phyloP scores from a whole-genome alignment of 1,284 basidiomycete genomes.

The Tranzscheliella williamsii region DNA sequence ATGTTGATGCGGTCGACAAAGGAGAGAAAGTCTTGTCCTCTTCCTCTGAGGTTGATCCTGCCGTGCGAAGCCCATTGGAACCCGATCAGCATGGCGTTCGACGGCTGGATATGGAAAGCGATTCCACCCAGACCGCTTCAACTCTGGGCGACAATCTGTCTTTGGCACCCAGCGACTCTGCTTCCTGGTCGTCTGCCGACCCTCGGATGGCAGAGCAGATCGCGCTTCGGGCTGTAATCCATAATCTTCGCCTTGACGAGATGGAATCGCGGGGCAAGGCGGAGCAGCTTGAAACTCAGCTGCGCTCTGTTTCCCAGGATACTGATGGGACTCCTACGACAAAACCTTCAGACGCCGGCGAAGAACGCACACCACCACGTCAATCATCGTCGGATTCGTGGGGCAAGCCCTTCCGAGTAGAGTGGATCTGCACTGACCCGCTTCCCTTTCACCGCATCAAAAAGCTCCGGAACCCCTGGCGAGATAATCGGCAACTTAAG shows the following conservation, averaged over 20 bases:
- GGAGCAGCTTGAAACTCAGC: slow-evolving; percentile 38
- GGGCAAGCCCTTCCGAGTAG: slow-evolving; percentile 71
- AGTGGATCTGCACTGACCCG: slow-evolving; percentile 77
- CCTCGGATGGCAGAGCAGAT: slow-evolving; percentile 62
- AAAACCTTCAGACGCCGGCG: slow-evolving; percentile 1
- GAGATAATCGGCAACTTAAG: slow-evolving; percentile 85
- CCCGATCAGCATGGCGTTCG: slow-evolving; percentile 35
- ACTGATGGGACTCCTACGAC: slow-evolving; percentile 15
- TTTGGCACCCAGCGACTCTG: slow-evolving; percentile 36
- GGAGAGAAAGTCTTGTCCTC: too few species aligned
- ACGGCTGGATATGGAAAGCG: slow-evolving; percentile 32
- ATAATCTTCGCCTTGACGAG: slow-evolving; percentile 55
- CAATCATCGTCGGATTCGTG: slow-evolving; percentile 34
- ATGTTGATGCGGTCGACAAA: too few species aligned
- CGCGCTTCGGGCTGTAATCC: slow-evolving; percentile 43
- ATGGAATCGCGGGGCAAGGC: slow-evolving; percentile 41
- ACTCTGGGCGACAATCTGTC: slow-evolving; percentile 26
- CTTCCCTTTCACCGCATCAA: slow-evolving; percentile 78
- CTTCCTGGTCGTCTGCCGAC: slow-evolving; percentile 43
- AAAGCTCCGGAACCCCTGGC: slow-evolving; percentile 88
- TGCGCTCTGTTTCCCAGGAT: slow-evolving; percentile 30
- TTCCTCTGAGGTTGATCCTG: too few species aligned
- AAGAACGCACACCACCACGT: slow-evolving; percentile 16
- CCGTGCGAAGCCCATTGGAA: slow-evolving; percentile 14
- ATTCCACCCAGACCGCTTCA: slow-evolving; percentile 10